Conservation (phyloP, 75 land plant species). For the Chamaecyparis obtusa region DNA sequence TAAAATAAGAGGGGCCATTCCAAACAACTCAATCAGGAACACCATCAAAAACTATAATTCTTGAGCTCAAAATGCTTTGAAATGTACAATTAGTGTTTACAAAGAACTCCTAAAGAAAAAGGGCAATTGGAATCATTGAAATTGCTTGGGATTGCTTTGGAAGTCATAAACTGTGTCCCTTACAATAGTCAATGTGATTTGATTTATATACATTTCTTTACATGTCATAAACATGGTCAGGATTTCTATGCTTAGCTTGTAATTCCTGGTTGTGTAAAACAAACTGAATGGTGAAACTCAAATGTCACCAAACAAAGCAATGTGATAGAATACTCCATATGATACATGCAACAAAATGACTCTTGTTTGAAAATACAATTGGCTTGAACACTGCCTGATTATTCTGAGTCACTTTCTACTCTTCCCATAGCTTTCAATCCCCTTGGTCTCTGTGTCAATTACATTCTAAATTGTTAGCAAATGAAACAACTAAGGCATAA, state of each 20-base stretch:
- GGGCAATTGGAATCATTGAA: too few relatives aligned
- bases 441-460: constrained; percentile 1
- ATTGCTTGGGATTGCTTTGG: too few relatives aligned
- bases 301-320: not conserved
- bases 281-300: not conserved
- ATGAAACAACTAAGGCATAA: not conserved
- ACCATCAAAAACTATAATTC: too few relatives aligned
- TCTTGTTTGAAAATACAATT: not conserved
- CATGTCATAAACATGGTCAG: not conserved
- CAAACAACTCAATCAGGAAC: too few relatives aligned
- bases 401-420: constrained; percentile 8
- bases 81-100: too few relatives aligned
- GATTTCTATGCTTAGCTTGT: not conserved
- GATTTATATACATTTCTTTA: not conserved
- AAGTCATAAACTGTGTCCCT: not conserved
- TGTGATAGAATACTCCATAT: not conserved
- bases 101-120: too few relatives aligned
- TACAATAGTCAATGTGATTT: not conserved
- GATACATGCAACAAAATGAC: not conserved
- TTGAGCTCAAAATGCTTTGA: too few relatives aligned
- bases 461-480: not conserved
- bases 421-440: constrained; percentile 8
- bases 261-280: not conserved
- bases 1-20: too few relatives aligned
- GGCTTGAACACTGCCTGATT: not conserved